Evolutionary conservation across 306 rosid genomes (phyloP).

Genomic region (Prunus mira): DNA sequence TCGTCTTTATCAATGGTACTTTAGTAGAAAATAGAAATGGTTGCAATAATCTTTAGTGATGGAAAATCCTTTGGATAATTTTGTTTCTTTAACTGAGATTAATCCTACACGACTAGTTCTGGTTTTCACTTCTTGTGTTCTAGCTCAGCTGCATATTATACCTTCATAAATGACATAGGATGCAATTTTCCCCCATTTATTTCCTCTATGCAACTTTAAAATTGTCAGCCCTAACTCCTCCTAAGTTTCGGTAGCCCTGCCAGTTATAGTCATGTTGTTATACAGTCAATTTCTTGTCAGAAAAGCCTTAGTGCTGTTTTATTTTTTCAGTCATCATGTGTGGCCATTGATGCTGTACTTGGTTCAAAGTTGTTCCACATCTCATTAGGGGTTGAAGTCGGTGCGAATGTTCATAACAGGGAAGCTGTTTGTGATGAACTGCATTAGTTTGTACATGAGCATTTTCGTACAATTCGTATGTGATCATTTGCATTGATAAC

Average conservation of each 20-base stretch:
- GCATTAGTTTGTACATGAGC: neutral
- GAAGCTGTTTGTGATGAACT: neutral
- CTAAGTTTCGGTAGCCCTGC: neutral
- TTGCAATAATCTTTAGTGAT: neutral
- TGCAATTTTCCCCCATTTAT: neutral
- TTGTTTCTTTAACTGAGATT: neutral
- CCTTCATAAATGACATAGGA: neutral
- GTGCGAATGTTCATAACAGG: neutral
- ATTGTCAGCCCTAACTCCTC: neutral
- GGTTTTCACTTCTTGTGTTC: neutral
- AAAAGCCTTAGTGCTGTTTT: neutral
- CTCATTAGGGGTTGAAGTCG: neutral
- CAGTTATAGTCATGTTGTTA: neutral
- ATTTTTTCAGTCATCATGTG: neutral
- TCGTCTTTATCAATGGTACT: neutral
- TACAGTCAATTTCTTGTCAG: neutral
- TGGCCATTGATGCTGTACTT: neutral
- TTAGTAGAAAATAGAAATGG: neutral
- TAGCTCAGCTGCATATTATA: neutral
- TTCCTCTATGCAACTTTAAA: neutral
- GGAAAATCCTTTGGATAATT: too few relatives aligned
- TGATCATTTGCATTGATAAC: neutral
- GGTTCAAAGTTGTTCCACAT: neutral
- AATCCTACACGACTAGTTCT: neutral
- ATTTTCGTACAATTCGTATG: neutral